Conservation (phyloP, 2,329 filamentous ascomycete genomes). For the Penicillium expansum region DNA sequence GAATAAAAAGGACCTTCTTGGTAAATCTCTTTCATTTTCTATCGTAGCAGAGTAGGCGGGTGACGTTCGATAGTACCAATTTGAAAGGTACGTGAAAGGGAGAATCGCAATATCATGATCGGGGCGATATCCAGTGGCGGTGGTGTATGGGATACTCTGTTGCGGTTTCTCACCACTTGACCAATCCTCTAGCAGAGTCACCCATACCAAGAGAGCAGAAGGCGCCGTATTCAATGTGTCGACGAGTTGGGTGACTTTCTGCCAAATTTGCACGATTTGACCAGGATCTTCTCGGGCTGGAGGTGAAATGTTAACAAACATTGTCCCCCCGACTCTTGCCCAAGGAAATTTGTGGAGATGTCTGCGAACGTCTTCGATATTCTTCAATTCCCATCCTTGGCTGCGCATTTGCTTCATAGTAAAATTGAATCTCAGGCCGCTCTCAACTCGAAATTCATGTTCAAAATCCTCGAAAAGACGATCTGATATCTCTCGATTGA, state of each 20-base stretch:
- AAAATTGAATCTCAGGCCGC: not conserved
- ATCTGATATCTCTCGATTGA: not conserved
- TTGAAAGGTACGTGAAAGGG: not conserved
- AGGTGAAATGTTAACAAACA: not conserved
- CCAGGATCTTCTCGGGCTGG: not conserved
- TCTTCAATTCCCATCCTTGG: not conserved
- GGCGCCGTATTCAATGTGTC: not conserved
- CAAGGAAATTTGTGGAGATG: not conserved
- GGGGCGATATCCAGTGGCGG: not conserved
- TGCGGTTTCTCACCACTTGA: not conserved
- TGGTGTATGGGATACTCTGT: not conserved
- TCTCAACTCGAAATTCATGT: not conserved
- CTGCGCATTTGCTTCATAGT: not conserved
- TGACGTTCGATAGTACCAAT: not conserved
- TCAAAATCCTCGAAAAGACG: not conserved
- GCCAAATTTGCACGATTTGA: not conserved
- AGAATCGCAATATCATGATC: not conserved
- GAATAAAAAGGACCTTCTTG: too few species aligned
- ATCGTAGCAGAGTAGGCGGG: not conserved
- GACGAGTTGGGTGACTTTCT: not conserved
- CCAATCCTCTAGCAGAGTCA: not conserved
- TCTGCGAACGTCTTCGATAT: not conserved
- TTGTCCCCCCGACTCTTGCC: not conserved
- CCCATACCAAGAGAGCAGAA: not conserved
- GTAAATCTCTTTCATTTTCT: not conserved